These are phyloP conservation scores for Pleurotus salmoneostramineus DNA, from an alignment of 768 basidiomycete genomes.

Conservation along the genomic window DNA sequence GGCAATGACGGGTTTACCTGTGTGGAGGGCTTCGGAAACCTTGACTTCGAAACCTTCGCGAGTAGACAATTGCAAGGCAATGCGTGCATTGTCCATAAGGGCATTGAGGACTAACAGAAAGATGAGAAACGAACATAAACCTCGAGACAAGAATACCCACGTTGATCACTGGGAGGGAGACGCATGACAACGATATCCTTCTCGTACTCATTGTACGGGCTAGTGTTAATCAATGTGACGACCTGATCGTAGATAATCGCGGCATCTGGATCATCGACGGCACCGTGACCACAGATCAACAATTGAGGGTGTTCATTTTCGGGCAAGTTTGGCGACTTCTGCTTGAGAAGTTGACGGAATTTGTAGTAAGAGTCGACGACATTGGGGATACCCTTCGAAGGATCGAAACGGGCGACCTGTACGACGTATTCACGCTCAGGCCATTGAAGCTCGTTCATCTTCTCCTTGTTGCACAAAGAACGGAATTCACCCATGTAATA, in stretches of 20 bases:
- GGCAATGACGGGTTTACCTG: slow-evolving; percentile 84
- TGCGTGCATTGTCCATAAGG: slow-evolving; percentile 83
- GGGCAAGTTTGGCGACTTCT: slow-evolving; percentile 33
- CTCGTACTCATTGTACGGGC: slow-evolving; percentile 47
- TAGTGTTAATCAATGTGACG: slow-evolving; percentile 52
- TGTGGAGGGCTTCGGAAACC: slow-evolving; percentile 91
- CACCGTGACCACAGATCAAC: slow-evolving; percentile 85
- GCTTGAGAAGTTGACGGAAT: slow-evolving; percentile 65
- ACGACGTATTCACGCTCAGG: slow-evolving; percentile 81
- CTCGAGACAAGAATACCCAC: slow-evolving; percentile 36
- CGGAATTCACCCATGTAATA: slow-evolving; percentile 91
- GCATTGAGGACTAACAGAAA: slow-evolving; percentile 68
- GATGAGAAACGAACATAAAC: slow-evolving; percentile 5
- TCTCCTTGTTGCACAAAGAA: slow-evolving; percentile 69
- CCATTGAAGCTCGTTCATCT: slow-evolving; percentile 78
- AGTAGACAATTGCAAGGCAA: slow-evolving; percentile 87
- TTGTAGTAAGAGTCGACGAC: slow-evolving; percentile 86
- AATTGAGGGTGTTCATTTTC: slow-evolving; percentile 67
- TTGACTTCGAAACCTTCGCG: slow-evolving; percentile 98
- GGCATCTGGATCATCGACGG: slow-evolving; percentile 93
- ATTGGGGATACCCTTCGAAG: slow-evolving; percentile 71
- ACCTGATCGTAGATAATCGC: slow-evolving; percentile 86
- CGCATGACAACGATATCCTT: slow-evolving; percentile 75
- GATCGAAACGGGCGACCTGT: slow-evolving; percentile 95
- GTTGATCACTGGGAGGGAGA: slow-evolving; percentile 79